Evolutionary conservation across 106 monocot genomes (phyloP).

Genomic region (Dioscorea alata): DNA sequence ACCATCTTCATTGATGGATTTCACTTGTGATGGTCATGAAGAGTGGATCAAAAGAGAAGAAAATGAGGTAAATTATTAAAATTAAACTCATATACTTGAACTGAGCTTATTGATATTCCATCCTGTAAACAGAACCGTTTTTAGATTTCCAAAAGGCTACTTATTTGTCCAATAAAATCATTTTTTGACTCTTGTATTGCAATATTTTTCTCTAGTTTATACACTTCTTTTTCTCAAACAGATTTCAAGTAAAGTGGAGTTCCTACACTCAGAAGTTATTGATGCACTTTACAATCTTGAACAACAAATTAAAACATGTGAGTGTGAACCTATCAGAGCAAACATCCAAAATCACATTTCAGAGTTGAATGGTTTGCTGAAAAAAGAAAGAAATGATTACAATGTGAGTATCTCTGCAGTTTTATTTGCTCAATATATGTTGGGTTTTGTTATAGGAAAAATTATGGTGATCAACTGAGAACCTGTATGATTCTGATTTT

Average conservation of each 20-base stretch:
- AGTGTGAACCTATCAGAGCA: conserved; percentile 39
- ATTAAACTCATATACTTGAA: no score
- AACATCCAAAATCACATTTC: conserved; percentile 36
- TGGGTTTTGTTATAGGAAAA: not conserved
- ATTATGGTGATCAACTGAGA: not conserved
- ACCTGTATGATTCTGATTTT: not conserved
- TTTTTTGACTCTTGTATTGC: not conserved
- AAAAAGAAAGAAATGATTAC: conserved; percentile 54
- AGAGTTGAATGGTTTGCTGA: conserved; percentile 48
- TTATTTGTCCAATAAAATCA: not conserved
- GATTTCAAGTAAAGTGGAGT: conserved; percentile 43
- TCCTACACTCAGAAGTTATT: conserved; percentile 51
- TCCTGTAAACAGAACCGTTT: not conserved
- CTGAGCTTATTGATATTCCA: conserved; percentile 6
- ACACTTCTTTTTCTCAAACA: conserved; percentile 14
- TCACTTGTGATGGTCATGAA: conserved; percentile 31
- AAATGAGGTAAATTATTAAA: conserved; percentile 24
- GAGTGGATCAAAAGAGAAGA: conserved; percentile 59
- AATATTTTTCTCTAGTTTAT: not conserved
- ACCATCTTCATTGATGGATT: conserved; percentile 68
- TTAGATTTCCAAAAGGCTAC: not conserved
- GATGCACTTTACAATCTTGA: conserved; percentile 47
- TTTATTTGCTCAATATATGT: not conserved
- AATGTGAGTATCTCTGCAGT: conserved; percentile 35
- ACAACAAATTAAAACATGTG: conserved; percentile 28